Evolutionary conservation across 306 rosid genomes (phyloP).

Genomic region (Dicorynia guianensis): DNA sequence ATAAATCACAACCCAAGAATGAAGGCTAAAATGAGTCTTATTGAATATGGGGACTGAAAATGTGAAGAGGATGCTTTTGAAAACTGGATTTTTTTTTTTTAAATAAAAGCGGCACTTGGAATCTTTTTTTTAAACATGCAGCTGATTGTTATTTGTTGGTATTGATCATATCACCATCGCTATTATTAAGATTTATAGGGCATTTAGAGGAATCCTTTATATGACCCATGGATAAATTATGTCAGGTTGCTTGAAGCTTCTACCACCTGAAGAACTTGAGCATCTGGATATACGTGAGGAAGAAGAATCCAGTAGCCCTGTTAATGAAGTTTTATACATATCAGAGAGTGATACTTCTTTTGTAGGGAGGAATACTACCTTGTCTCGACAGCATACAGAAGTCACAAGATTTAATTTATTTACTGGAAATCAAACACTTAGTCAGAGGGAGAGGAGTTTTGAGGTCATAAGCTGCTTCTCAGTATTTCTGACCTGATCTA

Average conservation of each 20-base stretch:
- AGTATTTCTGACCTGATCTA: constrained; percentile 29
- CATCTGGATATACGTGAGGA: constrained; percentile 65
- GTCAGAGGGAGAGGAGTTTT: constrained; percentile 72
- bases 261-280: constrained; percentile 85
- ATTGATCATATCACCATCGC: neutral
- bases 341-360: constrained; percentile 53
- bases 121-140: neutral
- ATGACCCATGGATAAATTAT: constrained; percentile 39
- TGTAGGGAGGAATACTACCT: constrained; percentile 47
- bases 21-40: neutral
- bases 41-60: neutral
- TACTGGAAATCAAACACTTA: constrained; percentile 87
- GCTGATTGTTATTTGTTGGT: neutral
- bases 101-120: no score
- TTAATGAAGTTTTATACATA: constrained; percentile 56
- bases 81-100: no score
- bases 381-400: constrained; percentile 53
- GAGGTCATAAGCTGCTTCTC: constrained; percentile 66
- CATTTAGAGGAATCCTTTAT: neutral
- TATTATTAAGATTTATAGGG: neutral
- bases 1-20: neutral
- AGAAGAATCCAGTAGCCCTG: constrained; percentile 51
- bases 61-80: neutral
- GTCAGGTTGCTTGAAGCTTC: constrained; percentile 85
- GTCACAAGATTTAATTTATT: constrained; percentile 74